Conservation (phyloP, 2,329 filamentous ascomycete species). For the Acephala macrosclerotiorum region DNA sequence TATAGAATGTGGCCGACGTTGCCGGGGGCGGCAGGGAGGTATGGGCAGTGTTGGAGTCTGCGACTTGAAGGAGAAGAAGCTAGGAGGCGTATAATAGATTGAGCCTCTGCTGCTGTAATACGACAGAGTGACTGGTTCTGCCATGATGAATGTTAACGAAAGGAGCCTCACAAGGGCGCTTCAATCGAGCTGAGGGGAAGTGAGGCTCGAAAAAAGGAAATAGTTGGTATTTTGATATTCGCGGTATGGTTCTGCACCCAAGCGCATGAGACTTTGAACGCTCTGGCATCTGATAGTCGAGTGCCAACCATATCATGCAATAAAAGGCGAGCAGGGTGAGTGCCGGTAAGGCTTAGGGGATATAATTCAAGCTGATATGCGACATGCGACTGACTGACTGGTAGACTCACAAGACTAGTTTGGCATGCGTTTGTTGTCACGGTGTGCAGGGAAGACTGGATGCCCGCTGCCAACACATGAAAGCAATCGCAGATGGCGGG, state of each 20-base stretch:
- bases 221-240: conserved; percentile 15
- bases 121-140: conserved; percentile 35
- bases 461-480: conserved; percentile 30
- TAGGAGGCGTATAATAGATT: conserved; percentile 38
- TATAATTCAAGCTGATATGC: conserved; percentile 20
- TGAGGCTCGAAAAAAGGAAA: neutral
- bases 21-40: conserved; percentile 57
- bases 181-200: neutral
- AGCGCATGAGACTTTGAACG: conserved; percentile 21
- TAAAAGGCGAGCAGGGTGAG: conserved; percentile 23
- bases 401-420: conserved; percentile 26
- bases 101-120: conserved; percentile 39
- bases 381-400: conserved; percentile 24
- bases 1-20: conserved; percentile 61
- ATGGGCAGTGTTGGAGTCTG: conserved; percentile 42
- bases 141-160: conserved; percentile 40
- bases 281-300: conserved; percentile 23
- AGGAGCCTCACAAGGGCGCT: neutral
- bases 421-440: conserved; percentile 24
- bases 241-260: conserved; percentile 9
- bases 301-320: conserved; percentile 26
- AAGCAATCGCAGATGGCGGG: conserved; percentile 15
- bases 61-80: conserved; percentile 22
- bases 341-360: conserved; percentile 30
- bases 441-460: conserved; percentile 27